phyloP scores from a whole-genome alignment of 169 alveolate genomes.

The Babesia ovis region DNA sequence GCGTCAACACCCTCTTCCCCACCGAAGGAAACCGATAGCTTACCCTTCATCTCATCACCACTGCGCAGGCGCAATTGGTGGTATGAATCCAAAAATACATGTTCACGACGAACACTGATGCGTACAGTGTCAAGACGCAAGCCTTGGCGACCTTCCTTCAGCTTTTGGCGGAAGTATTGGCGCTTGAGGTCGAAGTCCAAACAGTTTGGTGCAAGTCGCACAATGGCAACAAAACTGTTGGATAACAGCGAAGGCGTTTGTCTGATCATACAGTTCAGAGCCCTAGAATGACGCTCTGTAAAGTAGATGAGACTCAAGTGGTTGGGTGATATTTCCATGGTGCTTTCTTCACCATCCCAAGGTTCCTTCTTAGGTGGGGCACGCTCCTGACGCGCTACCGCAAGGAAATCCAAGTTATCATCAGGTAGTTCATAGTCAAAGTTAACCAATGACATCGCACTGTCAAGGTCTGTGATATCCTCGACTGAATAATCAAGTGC shows the following conservation, averaged over 20 bases:
- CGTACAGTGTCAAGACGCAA: slow-evolving; percentile 76
- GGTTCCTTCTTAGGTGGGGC: slow-evolving; percentile 16
- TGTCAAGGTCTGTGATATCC: slow-evolving; percentile 31
- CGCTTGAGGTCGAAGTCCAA: slow-evolving; percentile 96
- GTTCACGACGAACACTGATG: slow-evolving; percentile 90
- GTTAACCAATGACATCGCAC: slow-evolving; percentile 38
- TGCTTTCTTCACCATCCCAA: slow-evolving; percentile 36
- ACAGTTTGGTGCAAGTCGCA: slow-evolving; percentile 88
- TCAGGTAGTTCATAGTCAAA: slow-evolving; percentile 40
- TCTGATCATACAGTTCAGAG: slow-evolving; percentile 77
- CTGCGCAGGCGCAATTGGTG: slow-evolving; percentile 85
- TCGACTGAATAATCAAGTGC: slow-evolving; percentile 44
- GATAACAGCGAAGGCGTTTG: slow-evolving; percentile 82
- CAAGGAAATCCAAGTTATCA: slow-evolving; percentile 19
- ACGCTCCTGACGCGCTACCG: slow-evolving; percentile 12
- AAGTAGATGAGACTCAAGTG: slow-evolving; percentile 68
- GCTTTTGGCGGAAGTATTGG: slow-evolving; percentile 89
- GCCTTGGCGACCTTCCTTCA: slow-evolving; percentile 77
- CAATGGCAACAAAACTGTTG: slow-evolving; percentile 80
- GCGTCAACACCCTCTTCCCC: slow-evolving; percentile 99
- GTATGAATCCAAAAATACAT: slow-evolving; percentile 93
- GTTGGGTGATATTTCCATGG: slow-evolving; percentile 46
- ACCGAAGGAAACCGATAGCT: slow-evolving; percentile 89
- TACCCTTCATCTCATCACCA: slow-evolving; percentile 94
- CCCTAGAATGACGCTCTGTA: slow-evolving; percentile 69